Base-by-base conservation (phyloP, 768 basidiomycete genomes). In the Agaricus blazei region DNA sequence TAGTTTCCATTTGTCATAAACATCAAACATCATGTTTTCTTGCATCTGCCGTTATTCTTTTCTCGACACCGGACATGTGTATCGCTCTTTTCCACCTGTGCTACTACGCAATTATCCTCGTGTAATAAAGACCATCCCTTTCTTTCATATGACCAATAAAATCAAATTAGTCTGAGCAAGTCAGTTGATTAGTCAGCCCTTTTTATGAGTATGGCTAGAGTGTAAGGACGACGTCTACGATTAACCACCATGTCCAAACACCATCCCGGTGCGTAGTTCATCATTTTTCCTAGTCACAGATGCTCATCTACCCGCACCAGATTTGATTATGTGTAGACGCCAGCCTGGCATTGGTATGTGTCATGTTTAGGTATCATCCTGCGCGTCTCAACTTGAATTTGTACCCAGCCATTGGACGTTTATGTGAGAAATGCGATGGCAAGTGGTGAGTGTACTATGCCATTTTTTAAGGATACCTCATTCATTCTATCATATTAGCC, bases 361-460 rank as follows among this genome's bases (percentile, higher is more conserved):
- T 38, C 23, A 52, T 9, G 29, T 5, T 48, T 8, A 15, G 41
- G 14, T 28, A 34, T 47, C 2, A 23, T 28, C n/a, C 24, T 8
- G 42, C 23, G 51, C 27, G 43, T 34, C 51, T 49, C 45, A 57
- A 12, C 9, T 58, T 60, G 19, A 57, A 12, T 9, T 58, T 60
- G 19, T 65, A 49, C 41, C 15, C 62, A 97, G 97, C 97, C 46
- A 97, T 98, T 63, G 97, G 97, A 41, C 90, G 97, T 64, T 81
- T 98, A 50, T 99, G 97, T 71, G 97, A 99, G 74, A 98, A 98
- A 70, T 98, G 95, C 66, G 97, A 99, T 68, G 97, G 97, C 49
- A 98, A 98, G 85, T 99, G 97, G 96, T 97, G 64, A 58, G 87
- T 67, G 42, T 11, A 6, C 8, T 27, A 15, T 3, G 29, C 12